phyloP scores from a whole-genome alignment of 495 filamentous ascomycete species.

The Lasiosphaeria ovina region DNA sequence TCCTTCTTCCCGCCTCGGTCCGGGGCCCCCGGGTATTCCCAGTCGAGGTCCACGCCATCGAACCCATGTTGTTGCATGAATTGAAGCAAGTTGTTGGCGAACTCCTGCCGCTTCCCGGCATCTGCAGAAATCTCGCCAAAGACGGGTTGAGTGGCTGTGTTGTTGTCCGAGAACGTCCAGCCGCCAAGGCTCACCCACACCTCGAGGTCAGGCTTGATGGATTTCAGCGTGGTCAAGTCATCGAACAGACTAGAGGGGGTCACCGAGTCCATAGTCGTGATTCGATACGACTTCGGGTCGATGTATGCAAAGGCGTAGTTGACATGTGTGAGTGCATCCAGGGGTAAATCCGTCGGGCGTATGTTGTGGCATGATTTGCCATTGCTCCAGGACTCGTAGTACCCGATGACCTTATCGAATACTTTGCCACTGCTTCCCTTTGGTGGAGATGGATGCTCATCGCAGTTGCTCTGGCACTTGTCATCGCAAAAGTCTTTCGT shows the following conservation, averaged over 20 bases:
- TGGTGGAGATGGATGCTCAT: not conserved
- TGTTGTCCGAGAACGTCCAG: constrained; percentile 45
- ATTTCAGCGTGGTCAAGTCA: constrained; percentile 27
- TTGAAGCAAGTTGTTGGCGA: constrained; percentile 39
- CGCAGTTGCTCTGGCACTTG: constrained; percentile 22
- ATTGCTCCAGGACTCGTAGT: constrained; percentile 23
- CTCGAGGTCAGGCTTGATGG: constrained; percentile 29
- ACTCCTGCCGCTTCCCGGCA: constrained; percentile 29
- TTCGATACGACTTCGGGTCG: constrained; percentile 8
- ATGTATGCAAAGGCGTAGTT: constrained; percentile 31
- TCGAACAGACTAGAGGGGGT: too few species aligned
- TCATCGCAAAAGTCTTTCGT: constrained; percentile 26
- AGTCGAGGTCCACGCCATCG: constrained; percentile 55
- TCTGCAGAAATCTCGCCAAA: constrained; percentile 10
- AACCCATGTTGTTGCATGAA: constrained; percentile 50
- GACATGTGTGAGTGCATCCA: constrained; percentile 25
- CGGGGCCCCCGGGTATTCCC: constrained; percentile 48
- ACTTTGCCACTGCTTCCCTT: constrained; percentile 7
- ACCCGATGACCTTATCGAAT: constrained; percentile 22
- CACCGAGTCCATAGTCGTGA: constrained; percentile 19
- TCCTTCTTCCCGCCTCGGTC: constrained; percentile 43
- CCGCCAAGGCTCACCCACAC: constrained; percentile 44
- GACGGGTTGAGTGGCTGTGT: constrained; percentile 32
- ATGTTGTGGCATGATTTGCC: constrained; percentile 1
- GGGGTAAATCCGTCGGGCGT: constrained; percentile 13